Evolutionary conservation across 2,329 filamentous ascomycete genomes (phyloP), one percentile per base, ranked within the genome.

Genomic region (Colletotrichum tabaci): DNA sequence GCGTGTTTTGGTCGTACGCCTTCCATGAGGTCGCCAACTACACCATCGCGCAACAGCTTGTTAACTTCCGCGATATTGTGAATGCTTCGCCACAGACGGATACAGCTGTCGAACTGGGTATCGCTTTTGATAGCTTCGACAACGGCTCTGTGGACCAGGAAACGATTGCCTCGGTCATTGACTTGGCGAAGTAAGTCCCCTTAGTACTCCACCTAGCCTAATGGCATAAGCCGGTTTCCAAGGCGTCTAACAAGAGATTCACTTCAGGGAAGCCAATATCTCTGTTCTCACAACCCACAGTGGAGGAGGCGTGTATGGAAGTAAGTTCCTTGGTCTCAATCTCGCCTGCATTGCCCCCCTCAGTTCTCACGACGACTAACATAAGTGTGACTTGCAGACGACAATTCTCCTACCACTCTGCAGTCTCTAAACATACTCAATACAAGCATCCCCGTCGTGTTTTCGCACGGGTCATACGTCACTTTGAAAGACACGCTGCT

Each of bases 381-480:
- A 12, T 26, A 61, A 26, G 26, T 44, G 26, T 9, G 0, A 10
- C 1, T 4, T 23, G 6, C 16, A 72, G 70, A 74, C 47, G 77
- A 76, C 57, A 86, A 85, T 76, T 79, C 80, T 4, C 85, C 85
- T 0, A 77, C 81, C 10, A 76, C 81, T 15, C 60, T 86, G 5
- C 76, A 81, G 61, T 75, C 76, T 1, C 78, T 82, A 4, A 79
- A 77, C 1, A 73, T 84, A 60, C 82, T 88, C 5, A 84, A 87
- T 74, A 82, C 78, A 16, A 79, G 78, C 40, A 83, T 83, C 15
- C 85, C 88, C 0, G 78, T 89, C 3, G 80, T 90, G 63, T 86
- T 90, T 76, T 86, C 86, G 0, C 88, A 90, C 74, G 86, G 81
- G 0, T 81, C 79, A 15, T 87, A 82, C 77, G 76, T 88, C 21